Evolutionary conservation across 2,329 filamentous ascomycete species (phyloP).

Genomic region (Ophiostoma ulmi): DNA sequence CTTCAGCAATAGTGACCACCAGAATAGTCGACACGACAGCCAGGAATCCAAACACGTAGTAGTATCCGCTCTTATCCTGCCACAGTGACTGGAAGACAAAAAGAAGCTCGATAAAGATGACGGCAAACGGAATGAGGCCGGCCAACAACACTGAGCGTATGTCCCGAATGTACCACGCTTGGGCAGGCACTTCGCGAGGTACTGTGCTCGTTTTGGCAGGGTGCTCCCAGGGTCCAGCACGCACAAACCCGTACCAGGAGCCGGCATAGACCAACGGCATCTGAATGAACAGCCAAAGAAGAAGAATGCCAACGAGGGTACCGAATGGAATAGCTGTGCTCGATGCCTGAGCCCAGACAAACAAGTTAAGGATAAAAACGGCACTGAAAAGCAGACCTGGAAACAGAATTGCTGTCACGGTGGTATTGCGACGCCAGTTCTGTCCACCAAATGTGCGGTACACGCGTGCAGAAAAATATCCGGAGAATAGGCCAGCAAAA

Average conservation of each 20-base stretch:
- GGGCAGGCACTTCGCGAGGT: conserved; percentile 66
- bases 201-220: conserved; percentile 71
- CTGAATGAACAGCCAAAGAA: conserved; percentile 80
- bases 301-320: conserved; percentile 65
- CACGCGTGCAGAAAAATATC: conserved; percentile 78
- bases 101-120: conserved; percentile 31
- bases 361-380: conserved; percentile 76
- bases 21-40: conserved; percentile 68
- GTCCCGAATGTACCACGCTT: conserved; percentile 68
- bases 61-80: conserved; percentile 88
- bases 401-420: conserved; percentile 72
- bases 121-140: conserved; percentile 76
- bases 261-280: conserved; percentile 78
- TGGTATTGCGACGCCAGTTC: conserved; percentile 68
- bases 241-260: conserved; percentile 69
- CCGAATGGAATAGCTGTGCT: conserved; percentile 82
- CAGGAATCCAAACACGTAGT: conserved; percentile 86
- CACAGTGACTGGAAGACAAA: conserved; percentile 61
- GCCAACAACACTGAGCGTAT: conserved; percentile 63
- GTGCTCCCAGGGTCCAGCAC: conserved; percentile 67
- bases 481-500: conserved; percentile 76
- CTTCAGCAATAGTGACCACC: conserved; percentile 72
- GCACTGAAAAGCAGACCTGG: conserved; percentile 71
- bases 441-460: conserved; percentile 78
- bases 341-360: conserved; percentile 85